Evolutionary conservation across 768 basidiomycete genomes (phyloP).

Genomic region (Neoboletus brunneissimus): DNA sequence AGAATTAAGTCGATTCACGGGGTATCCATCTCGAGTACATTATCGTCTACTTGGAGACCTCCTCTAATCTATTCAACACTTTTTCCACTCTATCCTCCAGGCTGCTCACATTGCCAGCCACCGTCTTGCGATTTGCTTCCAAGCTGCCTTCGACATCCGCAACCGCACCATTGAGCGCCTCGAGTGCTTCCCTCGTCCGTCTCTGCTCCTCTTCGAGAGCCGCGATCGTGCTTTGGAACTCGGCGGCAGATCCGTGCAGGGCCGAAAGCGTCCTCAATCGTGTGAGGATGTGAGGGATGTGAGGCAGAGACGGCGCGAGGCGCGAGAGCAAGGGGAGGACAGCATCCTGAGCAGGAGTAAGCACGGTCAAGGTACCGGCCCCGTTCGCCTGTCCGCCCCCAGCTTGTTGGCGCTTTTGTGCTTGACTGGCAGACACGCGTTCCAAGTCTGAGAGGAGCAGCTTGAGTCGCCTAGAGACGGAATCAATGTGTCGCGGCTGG

Average conservation of each 20-base stretch:
- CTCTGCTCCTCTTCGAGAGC: conserved; percentile 72
- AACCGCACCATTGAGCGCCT: conserved; percentile 68
- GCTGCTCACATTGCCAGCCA: conserved; percentile 70
- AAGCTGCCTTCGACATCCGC: conserved; percentile 72
- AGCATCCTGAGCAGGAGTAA: conserved; percentile 50
- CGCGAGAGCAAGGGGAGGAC: conserved; percentile 67
- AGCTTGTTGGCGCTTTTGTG: conserved; percentile 24
- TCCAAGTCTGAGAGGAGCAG: conserved; percentile 91
- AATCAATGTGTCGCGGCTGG: conserved; percentile 94
- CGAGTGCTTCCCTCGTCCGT: conserved; percentile 57
- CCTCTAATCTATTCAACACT: conserved; percentile 44
- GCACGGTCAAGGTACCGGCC: conserved; percentile 13
- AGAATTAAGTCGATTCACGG: not conserved
- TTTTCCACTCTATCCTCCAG: conserved; percentile 59
- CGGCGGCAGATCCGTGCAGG: conserved; percentile 77
- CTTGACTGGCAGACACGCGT: conserved; percentile 52
- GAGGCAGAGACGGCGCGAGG: conserved; percentile 69
- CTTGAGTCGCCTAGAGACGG: conserved; percentile 91
- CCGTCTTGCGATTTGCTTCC: conserved; percentile 64
- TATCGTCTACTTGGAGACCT: conserved; percentile 22
- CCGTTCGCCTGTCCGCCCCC: conserved; percentile 4
- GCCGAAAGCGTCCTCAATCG: conserved; percentile 81
- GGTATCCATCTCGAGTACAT: conserved; percentile 3
- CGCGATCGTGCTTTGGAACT: conserved; percentile 67
- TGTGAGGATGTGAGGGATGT: conserved; percentile 86